A percentile compares a stretch with the other conserved stretches of the same genome.
Conservation (phyloP, 1,284 basidiomycete genomes). For the Cryptococcus sp. region DNA sequence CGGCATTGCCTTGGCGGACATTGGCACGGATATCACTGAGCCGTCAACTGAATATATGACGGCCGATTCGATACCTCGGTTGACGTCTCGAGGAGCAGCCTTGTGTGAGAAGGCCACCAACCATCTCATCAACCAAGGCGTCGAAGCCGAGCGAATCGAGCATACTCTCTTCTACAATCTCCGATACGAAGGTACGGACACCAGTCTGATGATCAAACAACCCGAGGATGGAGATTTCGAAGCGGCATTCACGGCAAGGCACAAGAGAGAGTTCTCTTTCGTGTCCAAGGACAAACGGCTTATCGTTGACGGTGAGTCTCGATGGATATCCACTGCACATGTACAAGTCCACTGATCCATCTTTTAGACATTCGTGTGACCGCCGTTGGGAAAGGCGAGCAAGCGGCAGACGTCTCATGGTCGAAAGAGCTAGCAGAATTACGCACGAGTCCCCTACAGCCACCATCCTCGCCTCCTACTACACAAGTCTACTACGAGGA, state of each 20-base stretch:
- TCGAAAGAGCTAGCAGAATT: background rate
- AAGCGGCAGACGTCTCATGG: conserved; percentile 16
- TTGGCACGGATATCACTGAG: conserved; percentile 38
- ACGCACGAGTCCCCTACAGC: background rate
- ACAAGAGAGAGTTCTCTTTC: conserved; percentile 45
- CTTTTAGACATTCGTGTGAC: conserved; percentile 29
- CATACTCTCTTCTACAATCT: conserved; percentile 60
- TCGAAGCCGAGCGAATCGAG: conserved; percentile 68
- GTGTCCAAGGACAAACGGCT: conserved; percentile 34
- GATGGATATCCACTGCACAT: background rate
- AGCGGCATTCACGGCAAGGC: conserved; percentile 31
- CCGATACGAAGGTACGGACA: conserved; percentile 39
- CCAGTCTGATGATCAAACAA: conserved; percentile 42
- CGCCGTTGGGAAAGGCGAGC: conserved; percentile 33
- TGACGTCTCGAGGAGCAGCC: conserved; percentile 16
- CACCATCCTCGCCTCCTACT: background rate
- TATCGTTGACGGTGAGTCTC: conserved; percentile 30
- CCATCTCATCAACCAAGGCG: conserved; percentile 77
- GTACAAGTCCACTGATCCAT: conserved; percentile 11
- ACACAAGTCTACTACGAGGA: conserved; percentile 16
- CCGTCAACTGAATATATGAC: conserved; percentile 16
- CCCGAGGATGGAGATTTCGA: conserved; percentile 35
- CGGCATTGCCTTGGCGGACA: conserved; percentile 46
- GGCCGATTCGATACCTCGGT: conserved; percentile 1
- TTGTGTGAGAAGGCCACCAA: conserved; percentile 57